A percentile compares a stretch with the other conserved stretches of the same genome.
phyloP scores from a whole-genome alignment of 2,329 filamentous ascomycete genomes.

The Nigrospora sphaerica region DNA sequence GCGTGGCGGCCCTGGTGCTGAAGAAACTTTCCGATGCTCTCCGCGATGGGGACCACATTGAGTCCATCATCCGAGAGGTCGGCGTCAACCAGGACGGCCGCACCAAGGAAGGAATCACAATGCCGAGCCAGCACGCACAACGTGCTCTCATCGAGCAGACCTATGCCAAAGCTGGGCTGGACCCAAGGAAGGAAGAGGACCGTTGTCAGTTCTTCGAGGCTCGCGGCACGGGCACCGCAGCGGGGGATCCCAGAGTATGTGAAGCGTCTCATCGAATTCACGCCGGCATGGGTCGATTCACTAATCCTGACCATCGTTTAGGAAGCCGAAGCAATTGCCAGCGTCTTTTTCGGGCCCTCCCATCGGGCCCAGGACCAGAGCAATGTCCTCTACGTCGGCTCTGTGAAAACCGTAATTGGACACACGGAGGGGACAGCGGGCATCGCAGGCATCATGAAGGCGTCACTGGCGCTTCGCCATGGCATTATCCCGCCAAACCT shows the following conservation, averaged over 20 bases:
- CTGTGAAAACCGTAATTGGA: conserved; percentile 37
- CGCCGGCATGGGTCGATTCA: no score
- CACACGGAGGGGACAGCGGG: conserved; percentile 25
- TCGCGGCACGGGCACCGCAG: conserved; percentile 31
- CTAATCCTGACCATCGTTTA: no score
- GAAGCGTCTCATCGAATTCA: no score
- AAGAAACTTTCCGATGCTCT: conserved; percentile 11
- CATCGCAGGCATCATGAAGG: conserved; percentile 39
- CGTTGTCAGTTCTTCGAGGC: conserved; percentile 48
- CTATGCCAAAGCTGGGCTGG: not conserved
- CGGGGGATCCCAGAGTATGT: conserved; percentile 33
- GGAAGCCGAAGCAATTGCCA: conserved; percentile 33
- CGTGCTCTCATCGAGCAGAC: not conserved
- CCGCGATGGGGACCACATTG: conserved; percentile 10
- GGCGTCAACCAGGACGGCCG: not conserved
- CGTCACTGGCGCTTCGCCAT: conserved; percentile 30
- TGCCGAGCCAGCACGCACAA: not conserved
- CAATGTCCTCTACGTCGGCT: conserved; percentile 29
- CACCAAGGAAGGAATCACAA: conserved; percentile 29
- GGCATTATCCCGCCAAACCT: conserved; percentile 32
- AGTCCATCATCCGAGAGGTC: not conserved
- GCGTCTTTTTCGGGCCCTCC: conserved; percentile 31
- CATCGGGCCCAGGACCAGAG: no score
- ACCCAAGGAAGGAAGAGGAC: conserved; percentile 19
- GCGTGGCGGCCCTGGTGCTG: conserved; percentile 4